Percentiles rank a stretch among this genome's conserved stretches.
Evolutionary conservation across 2,329 filamentous ascomycete species (phyloP).

Genomic region (Stachybotrys chartarum): DNA sequence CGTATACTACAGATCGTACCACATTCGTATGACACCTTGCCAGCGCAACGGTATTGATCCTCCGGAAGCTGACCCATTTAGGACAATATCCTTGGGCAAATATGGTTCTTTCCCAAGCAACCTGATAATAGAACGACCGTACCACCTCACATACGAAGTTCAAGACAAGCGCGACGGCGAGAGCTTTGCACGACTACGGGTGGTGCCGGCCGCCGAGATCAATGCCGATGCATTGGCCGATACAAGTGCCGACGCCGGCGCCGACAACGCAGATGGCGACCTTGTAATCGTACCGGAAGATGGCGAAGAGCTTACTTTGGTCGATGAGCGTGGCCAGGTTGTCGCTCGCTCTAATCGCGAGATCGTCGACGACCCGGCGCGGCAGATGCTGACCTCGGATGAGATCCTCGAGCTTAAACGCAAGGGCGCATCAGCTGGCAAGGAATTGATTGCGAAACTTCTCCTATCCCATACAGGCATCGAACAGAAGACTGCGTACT

Average conservation of each 20-base stretch:
- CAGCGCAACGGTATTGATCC: constrained; percentile 1
- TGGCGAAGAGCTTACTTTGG: constrained; percentile 34
- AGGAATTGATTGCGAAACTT: constrained; percentile 88
- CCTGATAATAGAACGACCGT: constrained; percentile 83
- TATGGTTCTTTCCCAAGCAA: constrained; percentile 88
- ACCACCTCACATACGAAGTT: constrained; percentile 85
- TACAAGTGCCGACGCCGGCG: constrained; percentile 26
- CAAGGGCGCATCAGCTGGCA: constrained; percentile 70
- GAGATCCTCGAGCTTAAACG: constrained; percentile 71
- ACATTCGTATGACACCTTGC: constrained; percentile 43
- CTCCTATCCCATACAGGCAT: constrained; percentile 82
- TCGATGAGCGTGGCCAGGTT: constrained; percentile 34
- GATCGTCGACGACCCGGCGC: constrained; percentile 51
- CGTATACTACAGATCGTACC: constrained; percentile 51
- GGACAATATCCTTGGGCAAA: constrained; percentile 83
- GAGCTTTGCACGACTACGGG: constrained; percentile 61
- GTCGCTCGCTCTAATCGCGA: constrained; percentile 51
- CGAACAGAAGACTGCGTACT: constrained; percentile 91
- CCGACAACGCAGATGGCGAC: constrained; percentile 30
- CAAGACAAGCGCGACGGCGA: constrained; percentile 62
- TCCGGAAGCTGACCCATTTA: constrained; percentile 30
- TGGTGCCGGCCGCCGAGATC: constrained; percentile 74
- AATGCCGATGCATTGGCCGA: constrained; percentile 68
- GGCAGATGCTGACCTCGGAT: constrained; percentile 70
- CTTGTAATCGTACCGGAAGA: constrained; percentile 28